phyloP scores from a whole-genome alignment of 306 rosid genomes.

The Fagus crenata region DNA sequence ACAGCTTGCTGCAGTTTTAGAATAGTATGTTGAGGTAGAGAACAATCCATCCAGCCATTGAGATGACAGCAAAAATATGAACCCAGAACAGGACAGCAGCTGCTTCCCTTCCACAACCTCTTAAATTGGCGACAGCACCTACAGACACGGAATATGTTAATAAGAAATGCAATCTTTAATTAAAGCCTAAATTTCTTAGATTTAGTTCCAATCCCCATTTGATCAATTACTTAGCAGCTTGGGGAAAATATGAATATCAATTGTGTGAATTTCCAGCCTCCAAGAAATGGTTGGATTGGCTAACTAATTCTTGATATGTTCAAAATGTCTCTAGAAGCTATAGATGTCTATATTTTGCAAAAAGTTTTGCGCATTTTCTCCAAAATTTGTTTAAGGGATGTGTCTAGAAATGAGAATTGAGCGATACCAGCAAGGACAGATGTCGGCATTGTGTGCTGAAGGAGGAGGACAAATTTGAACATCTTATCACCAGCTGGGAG shows the following conservation, averaged over 20 bases:
- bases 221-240: background rate
- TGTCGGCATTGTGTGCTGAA: slow-evolving; percentile 98
- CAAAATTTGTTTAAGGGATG: slow-evolving; percentile 14
- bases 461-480: slow-evolving; percentile 88
- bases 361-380: background rate
- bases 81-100: slow-evolving; percentile 97
- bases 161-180: background rate
- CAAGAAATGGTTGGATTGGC: background rate
- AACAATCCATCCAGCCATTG: slow-evolving; percentile 92
- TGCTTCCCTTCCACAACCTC: slow-evolving; percentile 96
- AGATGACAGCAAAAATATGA: slow-evolving; percentile 83
- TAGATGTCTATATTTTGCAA: background rate
- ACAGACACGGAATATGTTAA: slow-evolving; percentile 22
- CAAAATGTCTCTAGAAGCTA: background rate
- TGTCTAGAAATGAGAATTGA: slow-evolving; percentile 9
- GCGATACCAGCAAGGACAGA: slow-evolving; percentile 85
- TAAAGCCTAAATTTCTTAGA: background rate
- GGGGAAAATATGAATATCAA: background rate
- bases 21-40: slow-evolving; percentile 74
- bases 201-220: background rate
- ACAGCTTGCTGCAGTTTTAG: slow-evolving; percentile 32
- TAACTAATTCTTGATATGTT: background rate
- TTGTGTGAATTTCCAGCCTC: background rate
- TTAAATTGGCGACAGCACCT: slow-evolving; percentile 97
- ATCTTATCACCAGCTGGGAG: slow-evolving; percentile 81